Evolutionary conservation across 108 stramenopile species (phyloP).

Genomic region (Parietichytrium sp.): DNA sequence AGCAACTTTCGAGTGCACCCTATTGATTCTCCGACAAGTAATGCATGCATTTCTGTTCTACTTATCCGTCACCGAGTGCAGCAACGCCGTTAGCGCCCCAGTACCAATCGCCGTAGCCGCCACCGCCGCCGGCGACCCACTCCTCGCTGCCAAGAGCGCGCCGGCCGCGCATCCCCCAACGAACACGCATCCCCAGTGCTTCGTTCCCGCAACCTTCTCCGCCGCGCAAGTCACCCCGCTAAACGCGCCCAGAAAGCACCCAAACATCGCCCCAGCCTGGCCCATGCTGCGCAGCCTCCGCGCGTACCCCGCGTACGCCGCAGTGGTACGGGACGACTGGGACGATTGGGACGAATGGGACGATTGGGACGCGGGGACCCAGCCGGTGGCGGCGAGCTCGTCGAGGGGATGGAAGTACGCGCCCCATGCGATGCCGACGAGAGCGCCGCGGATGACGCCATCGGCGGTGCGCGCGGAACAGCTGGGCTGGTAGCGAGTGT

Average conservation of each 20-base stretch:
- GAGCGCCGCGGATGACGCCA: slow-evolving; percentile 27
- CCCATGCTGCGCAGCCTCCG: slow-evolving; percentile 20
- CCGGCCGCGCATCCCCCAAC: background rate
- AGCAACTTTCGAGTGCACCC: too few species aligned
- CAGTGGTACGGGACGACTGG: background rate
- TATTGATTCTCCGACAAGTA: too few species aligned
- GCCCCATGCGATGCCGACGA: slow-evolving; percentile 33
- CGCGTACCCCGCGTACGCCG: background rate
- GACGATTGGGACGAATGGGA: background rate
- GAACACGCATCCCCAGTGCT: background rate
- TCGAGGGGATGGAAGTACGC: slow-evolving; percentile 15
- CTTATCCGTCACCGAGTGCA: too few species aligned
- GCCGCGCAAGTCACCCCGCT: slow-evolving; percentile 21
- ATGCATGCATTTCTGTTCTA: too few species aligned
- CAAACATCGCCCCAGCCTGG: slow-evolving; percentile 25
- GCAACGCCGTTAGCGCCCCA: slow-evolving; percentile 5
- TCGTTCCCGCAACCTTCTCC: background rate
- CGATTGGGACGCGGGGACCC: background rate
- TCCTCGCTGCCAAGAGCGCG: background rate
- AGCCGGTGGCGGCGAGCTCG: slow-evolving; percentile 17
- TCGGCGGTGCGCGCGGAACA: slow-evolving; percentile 27
- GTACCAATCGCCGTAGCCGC: slow-evolving; percentile 3
- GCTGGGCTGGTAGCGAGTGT: background rate
- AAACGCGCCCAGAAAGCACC: slow-evolving; percentile 17
- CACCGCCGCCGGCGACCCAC: background rate